A percentile compares a stretch with the other conserved stretches of the same genome.
phyloP scores from a whole-genome alignment of 2,329 filamentous ascomycete genomes.

The Cladobotryum protrusum region DNA sequence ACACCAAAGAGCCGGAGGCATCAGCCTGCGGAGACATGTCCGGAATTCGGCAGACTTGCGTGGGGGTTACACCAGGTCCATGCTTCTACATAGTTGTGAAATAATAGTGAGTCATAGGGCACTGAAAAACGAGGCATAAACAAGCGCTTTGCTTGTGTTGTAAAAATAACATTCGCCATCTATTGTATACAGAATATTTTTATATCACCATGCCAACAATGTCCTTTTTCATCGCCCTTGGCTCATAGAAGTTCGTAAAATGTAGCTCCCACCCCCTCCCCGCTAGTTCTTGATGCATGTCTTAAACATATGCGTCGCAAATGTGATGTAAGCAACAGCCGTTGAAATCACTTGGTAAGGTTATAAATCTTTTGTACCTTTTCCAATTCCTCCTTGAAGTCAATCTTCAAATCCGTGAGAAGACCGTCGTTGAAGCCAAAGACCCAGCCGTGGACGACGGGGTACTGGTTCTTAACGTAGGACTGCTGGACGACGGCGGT shows the following conservation, averaged over 20 bases:
- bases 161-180: neutral
- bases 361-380: conserved; percentile 62
- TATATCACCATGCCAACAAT: neutral
- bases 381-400: conserved; percentile 50
- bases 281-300: neutral
- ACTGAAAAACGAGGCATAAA: neutral
- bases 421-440: conserved; percentile 64
- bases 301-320: too few relatives aligned
- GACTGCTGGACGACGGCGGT: conserved; percentile 73
- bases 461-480: conserved; percentile 56
- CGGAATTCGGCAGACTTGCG: too few relatives aligned
- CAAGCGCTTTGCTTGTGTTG: neutral
- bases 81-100: too few relatives aligned
- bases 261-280: neutral
- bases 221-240: neutral
- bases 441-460: conserved; percentile 68
- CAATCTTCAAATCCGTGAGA: conserved; percentile 58
- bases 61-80: too few relatives aligned
- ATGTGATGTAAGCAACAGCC: too few relatives aligned
- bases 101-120: too few relatives aligned
- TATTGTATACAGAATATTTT: neutral
- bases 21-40: too few relatives aligned
- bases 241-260: neutral
- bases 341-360: conserved; percentile 32
- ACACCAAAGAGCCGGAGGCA: too few relatives aligned